Evolutionary conservation across 768 basidiomycete genomes (phyloP), one percentile per base, ranked within the genome.

Genomic region (Boletales sp.): DNA sequence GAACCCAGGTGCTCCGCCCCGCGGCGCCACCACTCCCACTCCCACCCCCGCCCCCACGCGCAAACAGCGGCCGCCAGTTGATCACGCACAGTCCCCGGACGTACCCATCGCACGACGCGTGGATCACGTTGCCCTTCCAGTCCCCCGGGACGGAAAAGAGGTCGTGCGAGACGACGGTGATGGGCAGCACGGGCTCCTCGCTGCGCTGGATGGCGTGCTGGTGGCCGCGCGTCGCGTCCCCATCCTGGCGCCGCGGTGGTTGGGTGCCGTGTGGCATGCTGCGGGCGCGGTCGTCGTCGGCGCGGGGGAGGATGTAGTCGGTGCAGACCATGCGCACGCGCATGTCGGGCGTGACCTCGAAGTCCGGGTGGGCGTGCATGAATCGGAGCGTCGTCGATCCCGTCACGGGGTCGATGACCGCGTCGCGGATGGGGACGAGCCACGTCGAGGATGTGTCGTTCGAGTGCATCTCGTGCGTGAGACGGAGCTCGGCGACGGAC

Each of bases 361-460:
- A 40, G 0, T 50, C 49, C 2, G 44, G 37, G 4, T 49, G 42
- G 0, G 61, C 48, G 33, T 63, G 55, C 46, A 61, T 42, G 50
- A 63, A 62, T 10, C 60, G 52, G 50, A 63, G 55, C 17, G 58
- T 60, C 17, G 51, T 60, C 19, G 58, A 31, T 6, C 13, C 15
- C 5, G 54, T 54, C 9, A 37, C 19, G 0, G 52, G 50, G 32
- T 63, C 50, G 14, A 57, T 31, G 30, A 25, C n/a, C 5, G 46
- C 32, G 42, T 49, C 34, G 39, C 58, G 50, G 33, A 62, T 52
- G 15, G 49, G 61, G n/a, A 35, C 9, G 1, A 54, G 50, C 55
- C 52, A 60, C 11, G 46, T 5, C 2, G 51, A 60, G 7, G 44
- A 30, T 8, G 44, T 47, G 32, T 52, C 40, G 5, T 50, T 51